Evolutionary conservation across 805 yeast species (phyloP), one percentile per base, ranked within the genome.

Genomic region (Naumovozyma dairenensis): DNA sequence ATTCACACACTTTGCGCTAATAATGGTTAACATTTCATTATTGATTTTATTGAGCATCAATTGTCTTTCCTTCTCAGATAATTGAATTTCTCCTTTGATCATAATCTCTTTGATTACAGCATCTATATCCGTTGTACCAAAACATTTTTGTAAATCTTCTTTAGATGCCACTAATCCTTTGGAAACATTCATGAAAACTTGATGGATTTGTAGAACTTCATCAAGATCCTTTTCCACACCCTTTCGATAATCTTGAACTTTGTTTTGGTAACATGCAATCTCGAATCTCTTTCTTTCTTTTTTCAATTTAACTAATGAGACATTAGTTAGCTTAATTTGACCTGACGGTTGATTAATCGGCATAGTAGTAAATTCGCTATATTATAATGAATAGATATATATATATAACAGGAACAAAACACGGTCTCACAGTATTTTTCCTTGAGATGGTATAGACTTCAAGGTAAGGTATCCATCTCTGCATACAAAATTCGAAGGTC

Each of bases 141-240:
- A 89, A 2, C 79, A 67, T 35, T 74, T 69, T 42, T 69, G 62
- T 16, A 92, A 63, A 38, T 89, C 96, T 7, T 84, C 94, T 45
- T 81, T 74, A 13, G 87, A 77, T 3, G 97, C 97, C 1, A 83
- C 87, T 42, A 77, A 85, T 2, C 98, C 98, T 52, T 92, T 92
- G 12, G 95, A 84, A 0, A 87, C 97, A 51, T 92, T 92, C 22
- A 75, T 55, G 50, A 92, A 92, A 1, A 92, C 94, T 56, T 82
- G 95, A n/a, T 86, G 95, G 34, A 92, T 85, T 56, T 92, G 98
- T 24, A 92, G 65, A 2, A 92, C 98, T 53, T 92, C 98, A 61
- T 92, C 97, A 6, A 92, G 57, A 54, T 92, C 96, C 46, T 84
- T 89, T 52, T 92, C 98, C 44, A 50, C 37, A 29, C 55, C 57